phyloP scores from a whole-genome alignment of 805 yeast species.

The Jamesozyma hellenica region DNA sequence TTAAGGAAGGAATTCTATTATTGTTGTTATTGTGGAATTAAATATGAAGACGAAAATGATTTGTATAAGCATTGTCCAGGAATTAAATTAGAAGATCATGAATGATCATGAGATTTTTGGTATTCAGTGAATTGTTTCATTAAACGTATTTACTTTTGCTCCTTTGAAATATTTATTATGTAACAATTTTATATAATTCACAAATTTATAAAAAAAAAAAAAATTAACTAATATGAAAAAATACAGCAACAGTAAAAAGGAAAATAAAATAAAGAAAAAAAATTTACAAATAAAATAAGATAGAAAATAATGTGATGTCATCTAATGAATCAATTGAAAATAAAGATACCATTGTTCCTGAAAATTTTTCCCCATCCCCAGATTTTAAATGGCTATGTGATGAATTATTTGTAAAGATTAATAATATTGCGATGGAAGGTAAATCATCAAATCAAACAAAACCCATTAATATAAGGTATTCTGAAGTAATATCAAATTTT shows the following conservation, averaged over 20 bases:
- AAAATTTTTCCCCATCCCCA: conserved; percentile 30
- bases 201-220: no score
- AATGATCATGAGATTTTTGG: no score
- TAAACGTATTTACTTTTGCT: no score
- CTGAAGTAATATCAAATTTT: conserved; percentile 32
- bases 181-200: no score
- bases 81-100: conserved; percentile 34
- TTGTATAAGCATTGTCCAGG: conserved; percentile 43
- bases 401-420: conserved; percentile 25
- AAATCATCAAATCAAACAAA: conserved; percentile 11
- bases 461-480: conserved; percentile 15
- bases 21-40: conserved; percentile 43
- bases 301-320: no score
- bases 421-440: conserved; percentile 8
- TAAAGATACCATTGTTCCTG: conserved; percentile 9
- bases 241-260: no score
- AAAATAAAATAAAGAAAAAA: no score
- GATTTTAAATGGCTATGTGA: conserved; percentile 31
- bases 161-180: no score
- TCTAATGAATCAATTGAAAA: no score
- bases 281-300: no score
- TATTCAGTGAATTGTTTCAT: no score
- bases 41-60: conserved; percentile 31
- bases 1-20: conserved; percentile 34
- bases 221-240: no score